A percentile compares a stretch with the other conserved stretches of the same genome.
These are phyloP conservation scores for Ciborinia camelliae DNA, from an alignment of 2,329 filamentous ascomycete genomes.

Conservation along the genomic window DNA sequence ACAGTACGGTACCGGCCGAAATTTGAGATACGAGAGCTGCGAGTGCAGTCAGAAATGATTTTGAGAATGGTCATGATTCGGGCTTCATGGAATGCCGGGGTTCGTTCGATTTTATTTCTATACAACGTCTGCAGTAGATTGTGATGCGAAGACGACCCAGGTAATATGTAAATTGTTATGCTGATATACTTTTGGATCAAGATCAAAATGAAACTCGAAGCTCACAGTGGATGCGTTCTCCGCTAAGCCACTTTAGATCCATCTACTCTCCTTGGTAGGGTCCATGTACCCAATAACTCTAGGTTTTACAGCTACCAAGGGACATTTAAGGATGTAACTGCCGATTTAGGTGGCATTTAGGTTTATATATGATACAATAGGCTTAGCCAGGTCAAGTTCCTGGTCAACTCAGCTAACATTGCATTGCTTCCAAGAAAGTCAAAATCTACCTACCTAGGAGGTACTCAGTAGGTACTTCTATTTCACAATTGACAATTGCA, in stretches of 20 bases:
- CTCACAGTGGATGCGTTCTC: too few relatives aligned
- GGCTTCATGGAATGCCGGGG: background rate
- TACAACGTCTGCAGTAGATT: background rate
- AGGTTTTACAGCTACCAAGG: background rate
- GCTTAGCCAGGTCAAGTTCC: constrained; percentile 1
- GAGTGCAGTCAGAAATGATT: background rate
- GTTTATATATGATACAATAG: background rate
- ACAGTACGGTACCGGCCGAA: background rate
- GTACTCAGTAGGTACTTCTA: background rate
- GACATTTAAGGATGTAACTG: background rate
- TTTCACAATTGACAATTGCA: background rate
- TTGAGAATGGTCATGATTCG: background rate
- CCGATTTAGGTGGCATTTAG: background rate
- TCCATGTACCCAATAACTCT: background rate
- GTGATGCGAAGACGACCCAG: background rate
- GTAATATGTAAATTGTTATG: background rate
- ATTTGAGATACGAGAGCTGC: background rate
- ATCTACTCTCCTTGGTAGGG: background rate
- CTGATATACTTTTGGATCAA: background rate
- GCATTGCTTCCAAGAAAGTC: constrained; percentile 4
- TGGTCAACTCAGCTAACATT: background rate
- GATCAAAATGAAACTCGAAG: background rate
- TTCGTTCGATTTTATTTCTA: background rate
- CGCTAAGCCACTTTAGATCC: background rate
- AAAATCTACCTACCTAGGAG: background rate